A percentile compares a stretch with the other conserved stretches of the same genome.
phyloP scores from a whole-genome alignment of 139 green algal genomes.

The Monoraphidium neglectum region DNA sequence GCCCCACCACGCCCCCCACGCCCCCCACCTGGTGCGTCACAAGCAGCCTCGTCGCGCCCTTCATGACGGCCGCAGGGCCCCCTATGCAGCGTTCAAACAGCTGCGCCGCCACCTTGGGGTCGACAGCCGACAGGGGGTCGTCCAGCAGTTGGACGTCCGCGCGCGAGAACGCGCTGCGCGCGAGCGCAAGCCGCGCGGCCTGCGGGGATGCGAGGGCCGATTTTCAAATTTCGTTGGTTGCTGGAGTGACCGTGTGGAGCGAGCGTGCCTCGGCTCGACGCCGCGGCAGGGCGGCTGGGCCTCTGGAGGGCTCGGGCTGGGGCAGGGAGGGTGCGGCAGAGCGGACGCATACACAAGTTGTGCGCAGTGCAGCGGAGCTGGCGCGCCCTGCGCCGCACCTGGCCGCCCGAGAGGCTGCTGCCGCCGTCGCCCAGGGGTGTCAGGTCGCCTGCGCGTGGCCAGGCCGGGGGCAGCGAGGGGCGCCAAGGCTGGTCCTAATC shows the following conservation, averaged over 20 bases:
- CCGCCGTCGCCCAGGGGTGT: slow-evolving; percentile 88
- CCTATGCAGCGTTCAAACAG: slow-evolving; percentile 25
- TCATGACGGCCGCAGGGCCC: background rate
- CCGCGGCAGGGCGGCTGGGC: too few species aligned
- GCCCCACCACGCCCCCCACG: background rate
- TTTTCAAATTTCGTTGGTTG: too few species aligned
- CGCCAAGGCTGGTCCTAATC: too few species aligned
- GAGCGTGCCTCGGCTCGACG: too few species aligned
- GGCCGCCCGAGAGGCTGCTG: slow-evolving; percentile 75
- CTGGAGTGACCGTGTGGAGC: too few species aligned
- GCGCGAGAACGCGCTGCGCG: slow-evolving; percentile 58
- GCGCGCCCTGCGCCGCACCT: too few species aligned
- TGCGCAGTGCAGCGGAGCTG: too few species aligned
- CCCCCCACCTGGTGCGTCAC: slow-evolving; percentile 83
- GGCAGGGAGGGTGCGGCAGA: too few species aligned
- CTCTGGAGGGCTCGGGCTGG: too few species aligned
- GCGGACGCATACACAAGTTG: too few species aligned
- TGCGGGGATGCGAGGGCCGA: too few species aligned
- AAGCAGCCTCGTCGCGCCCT: slow-evolving; percentile 67
- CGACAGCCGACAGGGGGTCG: slow-evolving; percentile 74
- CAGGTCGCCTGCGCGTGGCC: slow-evolving; percentile 67
- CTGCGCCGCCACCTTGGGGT: slow-evolving; percentile 53
- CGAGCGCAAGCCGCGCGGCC: slow-evolving; percentile 65
- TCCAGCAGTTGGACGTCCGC: slow-evolving; percentile 70
- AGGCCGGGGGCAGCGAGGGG: too few species aligned